Evolutionary conservation across 2,329 filamentous ascomycete species (phyloP).

Genomic region (Aspergillus texensis): DNA sequence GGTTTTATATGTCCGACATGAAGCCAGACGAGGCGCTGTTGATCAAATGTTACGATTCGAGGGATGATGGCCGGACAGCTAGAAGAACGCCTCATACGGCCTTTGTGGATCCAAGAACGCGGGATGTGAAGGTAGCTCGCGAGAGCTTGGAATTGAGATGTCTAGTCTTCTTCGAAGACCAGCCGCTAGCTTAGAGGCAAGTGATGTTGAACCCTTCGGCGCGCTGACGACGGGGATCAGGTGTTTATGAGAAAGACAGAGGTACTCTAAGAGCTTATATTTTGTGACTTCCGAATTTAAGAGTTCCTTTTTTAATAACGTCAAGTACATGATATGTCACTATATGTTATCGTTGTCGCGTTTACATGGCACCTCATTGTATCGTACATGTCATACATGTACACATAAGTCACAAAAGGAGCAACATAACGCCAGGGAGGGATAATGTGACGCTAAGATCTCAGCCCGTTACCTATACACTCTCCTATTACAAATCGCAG

Average conservation of each 20-base stretch:
- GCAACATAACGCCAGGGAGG: no score
- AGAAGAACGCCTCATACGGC: constrained; percentile 6
- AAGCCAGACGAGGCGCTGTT: constrained; percentile 3
- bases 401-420: no score
- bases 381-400: no score
- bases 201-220: background rate
- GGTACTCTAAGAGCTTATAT: no score
- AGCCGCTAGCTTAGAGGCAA: background rate
- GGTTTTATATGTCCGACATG: constrained; percentile 12
- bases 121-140: background rate
- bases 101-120: constrained; percentile 7
- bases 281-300: no score
- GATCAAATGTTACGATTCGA: constrained; percentile 10
- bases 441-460: no score
- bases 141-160: constrained; percentile 12
- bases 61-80: background rate
- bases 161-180: constrained; percentile 6
- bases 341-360: no score
- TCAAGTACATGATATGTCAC: no score
- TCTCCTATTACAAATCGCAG: no score
- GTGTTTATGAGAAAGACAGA: background rate
- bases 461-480: no score
- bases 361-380: no score
- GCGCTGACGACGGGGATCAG: background rate
- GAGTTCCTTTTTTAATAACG: no score